phyloP scores from a whole-genome alignment of 1,284 basidiomycete species.

The Pyrrhoderma noxium region DNA sequence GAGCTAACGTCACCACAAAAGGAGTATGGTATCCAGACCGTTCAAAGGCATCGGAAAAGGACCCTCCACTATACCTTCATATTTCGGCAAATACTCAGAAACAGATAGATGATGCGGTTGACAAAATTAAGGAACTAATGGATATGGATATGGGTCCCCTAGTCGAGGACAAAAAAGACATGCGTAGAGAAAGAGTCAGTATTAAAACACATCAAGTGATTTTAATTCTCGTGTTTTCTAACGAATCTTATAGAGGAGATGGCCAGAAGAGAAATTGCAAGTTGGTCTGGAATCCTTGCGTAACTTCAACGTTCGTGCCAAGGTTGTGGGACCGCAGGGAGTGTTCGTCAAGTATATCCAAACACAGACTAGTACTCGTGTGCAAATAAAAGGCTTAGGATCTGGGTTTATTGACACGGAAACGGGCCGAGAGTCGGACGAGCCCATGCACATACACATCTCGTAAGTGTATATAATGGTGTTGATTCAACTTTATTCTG shows the following conservation, averaged over 20 bases:
- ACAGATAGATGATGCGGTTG: constrained; percentile 73
- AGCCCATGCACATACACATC: constrained; percentile 93
- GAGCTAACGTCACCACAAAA: constrained; percentile 85
- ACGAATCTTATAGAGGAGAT: constrained; percentile 60
- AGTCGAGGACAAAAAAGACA: constrained; percentile 77
- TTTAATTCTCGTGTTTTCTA: constrained; percentile 5
- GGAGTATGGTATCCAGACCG: constrained; percentile 93
- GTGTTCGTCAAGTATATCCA: constrained; percentile 99
- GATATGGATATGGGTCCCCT: constrained; percentile 80
- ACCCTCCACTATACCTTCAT: constrained; percentile 93
- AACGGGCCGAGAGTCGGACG: constrained; percentile 83
- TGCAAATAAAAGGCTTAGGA: constrained; percentile 96
- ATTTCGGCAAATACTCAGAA: constrained; percentile 81
- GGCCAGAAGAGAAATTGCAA: constrained; percentile 90
- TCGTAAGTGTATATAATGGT: constrained; percentile 47
- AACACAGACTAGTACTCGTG: constrained; percentile 89
- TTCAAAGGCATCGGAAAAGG: constrained; percentile 81
- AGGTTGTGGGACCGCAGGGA: constrained; percentile 92
- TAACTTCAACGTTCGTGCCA: constrained; percentile 96
- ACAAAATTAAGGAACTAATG: constrained; percentile 82
- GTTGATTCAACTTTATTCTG: constrained; percentile 7
- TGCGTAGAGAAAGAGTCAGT: constrained; percentile 50
- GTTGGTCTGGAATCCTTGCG: constrained; percentile 85
- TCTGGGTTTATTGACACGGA: constrained; percentile 96
- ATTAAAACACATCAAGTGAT: not conserved